Evolutionary conservation across 1,139 yeast genomes (phyloP), one percentile per base, ranked within the genome.

Genomic region (Suhomyces terraborum): DNA sequence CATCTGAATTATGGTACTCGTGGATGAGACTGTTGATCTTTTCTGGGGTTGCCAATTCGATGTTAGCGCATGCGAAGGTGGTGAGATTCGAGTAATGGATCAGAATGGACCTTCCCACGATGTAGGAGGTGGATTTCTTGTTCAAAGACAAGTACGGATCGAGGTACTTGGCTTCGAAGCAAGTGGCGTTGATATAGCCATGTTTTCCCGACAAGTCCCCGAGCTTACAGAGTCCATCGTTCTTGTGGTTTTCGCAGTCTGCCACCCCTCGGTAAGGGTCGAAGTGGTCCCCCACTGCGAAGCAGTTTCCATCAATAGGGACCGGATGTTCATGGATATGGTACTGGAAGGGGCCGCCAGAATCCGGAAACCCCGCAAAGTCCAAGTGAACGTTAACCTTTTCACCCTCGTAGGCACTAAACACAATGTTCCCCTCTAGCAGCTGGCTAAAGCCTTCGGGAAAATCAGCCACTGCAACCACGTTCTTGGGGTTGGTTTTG

Each of bases 131-230:
- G 24, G 77, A 67, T 27, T 58, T 58, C 25, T 69, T 66, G 51
- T 77, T 67, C 52, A 80, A 69, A 0, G 83, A 75, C 42, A 80
- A 56, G 56, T 67, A 80, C 4, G 79, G 79, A 52, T 80, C 86
- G 38, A 64, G 55, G 54, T 75, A 80, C 45, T 67, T 68, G 20
- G 76, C 64, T 54, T 77, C 79, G 57, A 72, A 76, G 51, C 82
- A 77, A 3, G 82, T 77, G 19, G 79, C 66, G 51, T 77, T 68
- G 48, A 80, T 75, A 60, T 67, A 66, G 3, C 85, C 86, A 56
- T 80, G 83, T 54, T 80, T 80, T 23, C 85, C 85, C 33, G 82
- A 74, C 49, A 80, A 73, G 54, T 80, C 84, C 33, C 86, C 85
- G 22, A 79, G 72, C 58, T 77, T 78, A 56, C 84, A 79, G 36